Conservation (phyloP, 306 rosid genomes). For the Vicia sativa region DNA sequence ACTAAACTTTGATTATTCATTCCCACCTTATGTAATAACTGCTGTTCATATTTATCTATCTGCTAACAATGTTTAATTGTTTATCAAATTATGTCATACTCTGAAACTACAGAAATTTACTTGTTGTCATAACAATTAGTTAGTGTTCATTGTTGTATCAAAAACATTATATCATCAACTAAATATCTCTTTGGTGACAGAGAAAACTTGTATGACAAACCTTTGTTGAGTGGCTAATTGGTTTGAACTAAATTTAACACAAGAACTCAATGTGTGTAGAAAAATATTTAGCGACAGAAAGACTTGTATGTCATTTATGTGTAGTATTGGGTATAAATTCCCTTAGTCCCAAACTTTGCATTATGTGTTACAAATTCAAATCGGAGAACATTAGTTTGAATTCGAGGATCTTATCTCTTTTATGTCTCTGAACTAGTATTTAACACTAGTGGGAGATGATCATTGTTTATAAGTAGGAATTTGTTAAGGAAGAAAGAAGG, state of each 20-base stretch:
- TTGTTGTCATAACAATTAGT: no score
- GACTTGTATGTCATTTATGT: no score
- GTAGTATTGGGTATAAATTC: neutral
- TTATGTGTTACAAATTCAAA: no score
- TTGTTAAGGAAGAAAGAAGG: neutral
- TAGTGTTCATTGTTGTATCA: no score
- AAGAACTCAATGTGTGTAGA: no score
- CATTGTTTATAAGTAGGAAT: neutral
- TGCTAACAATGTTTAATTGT: neutral
- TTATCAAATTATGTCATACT: neutral
- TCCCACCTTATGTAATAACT: no score
- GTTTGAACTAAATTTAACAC: no score
- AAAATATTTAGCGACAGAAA: no score
- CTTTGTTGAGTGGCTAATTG: no score
- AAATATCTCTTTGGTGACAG: no score
- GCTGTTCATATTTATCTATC: no score
- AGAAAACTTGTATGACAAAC: no score
- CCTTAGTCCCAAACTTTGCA: neutral
- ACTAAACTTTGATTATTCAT: conserved; percentile 63
- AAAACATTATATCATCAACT: neutral
- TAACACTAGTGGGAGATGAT: neutral
- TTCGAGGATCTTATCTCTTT: neutral
- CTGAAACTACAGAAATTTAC: neutral
- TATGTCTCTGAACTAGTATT: neutral
- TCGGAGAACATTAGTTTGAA: neutral